A percentile compares a stretch with the other conserved stretches of the same genome.
These are phyloP conservation scores for Calendula officinalis DNA, from an alignment of 129 eudicot genomes.

Conservation along the genomic window DNA sequence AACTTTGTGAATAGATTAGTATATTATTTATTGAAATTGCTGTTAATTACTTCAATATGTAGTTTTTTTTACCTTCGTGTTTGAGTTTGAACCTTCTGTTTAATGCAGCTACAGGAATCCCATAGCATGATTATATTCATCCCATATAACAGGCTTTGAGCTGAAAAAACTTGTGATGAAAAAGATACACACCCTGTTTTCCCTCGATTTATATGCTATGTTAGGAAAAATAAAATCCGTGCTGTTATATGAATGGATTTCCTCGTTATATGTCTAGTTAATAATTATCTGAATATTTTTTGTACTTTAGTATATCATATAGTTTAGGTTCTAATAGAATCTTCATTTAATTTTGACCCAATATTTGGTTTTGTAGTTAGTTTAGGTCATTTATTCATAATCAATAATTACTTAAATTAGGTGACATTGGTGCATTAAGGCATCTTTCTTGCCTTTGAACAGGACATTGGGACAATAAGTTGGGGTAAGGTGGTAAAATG, in stretches of 20 bases:
- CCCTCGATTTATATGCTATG: conserved; percentile 7
- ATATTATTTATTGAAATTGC: conserved; percentile 1
- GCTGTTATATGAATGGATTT: background rate
- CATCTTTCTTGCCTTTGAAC: background rate
- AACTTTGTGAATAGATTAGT: background rate
- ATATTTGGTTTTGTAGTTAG: too few species aligned
- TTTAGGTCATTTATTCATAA: background rate
- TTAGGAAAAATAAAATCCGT: background rate
- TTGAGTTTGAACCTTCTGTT: conserved; percentile 3
- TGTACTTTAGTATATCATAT: background rate
- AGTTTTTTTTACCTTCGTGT: background rate
- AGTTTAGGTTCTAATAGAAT: background rate
- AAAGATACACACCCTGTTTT: conserved; percentile 19
- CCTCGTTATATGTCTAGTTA: conserved; percentile 1
- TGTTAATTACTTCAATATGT: background rate
- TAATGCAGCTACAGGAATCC: conserved; percentile 8
- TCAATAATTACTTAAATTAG: background rate
- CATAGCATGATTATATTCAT: background rate
- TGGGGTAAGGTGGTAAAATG: background rate
- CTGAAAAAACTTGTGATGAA: background rate
- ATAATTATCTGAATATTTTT: background rate
- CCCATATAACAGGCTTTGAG: background rate
- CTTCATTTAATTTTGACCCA: conserved; percentile 3
- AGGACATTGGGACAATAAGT: too few species aligned
- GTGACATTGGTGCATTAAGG: background rate